Evolutionary conservation across 176 grass and related monocot species (phyloP).

Genomic region (Bothriochloa decipiens): DNA sequence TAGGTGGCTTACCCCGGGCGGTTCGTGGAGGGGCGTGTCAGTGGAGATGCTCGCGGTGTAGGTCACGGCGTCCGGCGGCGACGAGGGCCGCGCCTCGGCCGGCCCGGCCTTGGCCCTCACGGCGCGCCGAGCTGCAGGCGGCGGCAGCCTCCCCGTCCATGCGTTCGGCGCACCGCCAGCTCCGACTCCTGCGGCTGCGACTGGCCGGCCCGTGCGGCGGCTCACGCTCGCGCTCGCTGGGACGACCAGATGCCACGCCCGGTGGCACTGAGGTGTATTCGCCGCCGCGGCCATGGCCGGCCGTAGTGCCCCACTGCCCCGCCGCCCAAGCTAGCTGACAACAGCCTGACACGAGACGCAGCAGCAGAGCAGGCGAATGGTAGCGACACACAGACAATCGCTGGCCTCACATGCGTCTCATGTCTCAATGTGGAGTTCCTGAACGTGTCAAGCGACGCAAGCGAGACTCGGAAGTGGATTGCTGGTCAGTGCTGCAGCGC

Average conservation of each 20-base stretch:
- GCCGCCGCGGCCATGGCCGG: constrained; percentile 29
- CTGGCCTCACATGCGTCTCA: constrained; percentile 26
- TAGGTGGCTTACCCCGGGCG: constrained; percentile 56
- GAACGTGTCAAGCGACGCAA: not conserved
- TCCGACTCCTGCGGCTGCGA: not conserved
- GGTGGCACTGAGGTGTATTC: not conserved
- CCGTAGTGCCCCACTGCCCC: not conserved
- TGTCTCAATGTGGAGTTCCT: not conserved
- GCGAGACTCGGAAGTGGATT: not conserved
- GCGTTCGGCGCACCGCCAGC: not conserved
- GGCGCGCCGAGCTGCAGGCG: not conserved
- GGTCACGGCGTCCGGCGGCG: constrained; percentile 55
- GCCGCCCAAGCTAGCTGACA: not conserved
- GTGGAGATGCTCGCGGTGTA: constrained; percentile 73
- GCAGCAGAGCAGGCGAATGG: not conserved
- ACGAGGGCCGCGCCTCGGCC: constrained; percentile 34
- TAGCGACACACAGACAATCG: not conserved
- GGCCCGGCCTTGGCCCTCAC: constrained; percentile 23
- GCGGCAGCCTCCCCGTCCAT: not conserved
- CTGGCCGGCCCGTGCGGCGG: not conserved
- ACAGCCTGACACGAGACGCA: not conserved
- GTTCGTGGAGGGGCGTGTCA: constrained; percentile 65
- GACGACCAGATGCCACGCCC: not conserved
- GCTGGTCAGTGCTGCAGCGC: not conserved
- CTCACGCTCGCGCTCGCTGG: not conserved